Percentiles rank a stretch among this genome's conserved stretches.
phyloP scores from a whole-genome alignment of 2,329 filamentous ascomycete genomes.

The Orbilia javanica region DNA sequence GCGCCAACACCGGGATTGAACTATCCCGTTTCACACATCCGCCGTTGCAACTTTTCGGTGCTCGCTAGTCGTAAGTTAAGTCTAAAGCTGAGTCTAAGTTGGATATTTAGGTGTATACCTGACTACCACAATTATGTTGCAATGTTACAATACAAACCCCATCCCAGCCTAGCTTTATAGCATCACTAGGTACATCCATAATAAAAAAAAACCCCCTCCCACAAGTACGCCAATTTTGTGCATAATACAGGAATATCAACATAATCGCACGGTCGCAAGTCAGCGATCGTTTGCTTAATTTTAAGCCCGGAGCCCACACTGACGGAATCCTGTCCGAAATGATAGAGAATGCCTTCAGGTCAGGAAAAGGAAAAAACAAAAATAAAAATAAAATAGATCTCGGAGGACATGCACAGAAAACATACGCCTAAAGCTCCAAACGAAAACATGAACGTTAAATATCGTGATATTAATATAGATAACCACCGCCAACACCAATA shows the following conservation, averaged over 20 bases:
- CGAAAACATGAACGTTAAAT: not conserved
- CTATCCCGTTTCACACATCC: no score
- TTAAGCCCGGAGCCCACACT: not conserved
- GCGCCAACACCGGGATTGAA: no score
- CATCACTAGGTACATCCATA: no score
- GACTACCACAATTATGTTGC: no score
- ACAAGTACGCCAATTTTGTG: no score
- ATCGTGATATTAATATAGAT: not conserved
- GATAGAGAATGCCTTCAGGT: constrained; percentile 2
- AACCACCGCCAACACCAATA: not conserved
- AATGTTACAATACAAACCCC: constrained; percentile 7
- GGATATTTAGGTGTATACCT: no score
- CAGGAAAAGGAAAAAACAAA: not conserved
- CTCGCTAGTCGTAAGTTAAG: no score
- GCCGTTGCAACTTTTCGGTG: no score
- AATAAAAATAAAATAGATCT: not conserved
- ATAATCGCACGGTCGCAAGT: not conserved
- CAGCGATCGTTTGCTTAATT: not conserved
- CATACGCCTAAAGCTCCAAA: constrained; percentile 14
- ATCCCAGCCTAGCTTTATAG: no score
- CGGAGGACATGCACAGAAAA: constrained; percentile 8
- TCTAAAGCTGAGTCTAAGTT: no score
- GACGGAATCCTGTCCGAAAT: not conserved
- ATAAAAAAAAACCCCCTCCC: no score
- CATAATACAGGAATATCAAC: not conserved